phyloP scores from a whole-genome alignment of 139 green algal species.

The Tetraselmis striata region DNA sequence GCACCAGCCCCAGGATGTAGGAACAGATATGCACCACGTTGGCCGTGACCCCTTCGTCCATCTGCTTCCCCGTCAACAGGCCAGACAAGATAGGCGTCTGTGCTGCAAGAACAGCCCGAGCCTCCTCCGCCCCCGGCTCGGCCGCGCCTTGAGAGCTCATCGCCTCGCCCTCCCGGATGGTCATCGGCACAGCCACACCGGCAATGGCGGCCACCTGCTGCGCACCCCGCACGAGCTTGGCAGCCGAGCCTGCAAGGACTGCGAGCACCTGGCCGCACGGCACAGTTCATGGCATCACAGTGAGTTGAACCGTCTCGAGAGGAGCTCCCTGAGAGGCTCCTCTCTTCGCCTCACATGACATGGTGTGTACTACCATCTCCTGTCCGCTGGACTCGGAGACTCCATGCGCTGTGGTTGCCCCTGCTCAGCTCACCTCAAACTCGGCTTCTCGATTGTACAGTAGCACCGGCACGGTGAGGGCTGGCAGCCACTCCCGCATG shows the following conservation, averaged over 20 bases:
- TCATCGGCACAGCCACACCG: background rate
- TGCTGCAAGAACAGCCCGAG: background rate
- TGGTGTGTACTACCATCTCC: too few species aligned
- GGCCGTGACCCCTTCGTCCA: background rate
- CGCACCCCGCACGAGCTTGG: background rate
- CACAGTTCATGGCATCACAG: too few species aligned
- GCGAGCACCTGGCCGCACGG: background rate
- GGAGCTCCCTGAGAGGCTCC: too few species aligned
- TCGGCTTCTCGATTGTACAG: background rate
- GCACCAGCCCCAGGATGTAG: background rate
- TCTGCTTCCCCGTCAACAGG: background rate
- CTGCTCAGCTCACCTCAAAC: background rate
- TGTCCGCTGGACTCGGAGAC: too few species aligned
- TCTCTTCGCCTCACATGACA: too few species aligned
- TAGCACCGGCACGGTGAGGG: background rate
- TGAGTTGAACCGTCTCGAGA: too few species aligned
- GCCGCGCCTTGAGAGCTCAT: too few species aligned
- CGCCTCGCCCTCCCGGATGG: background rate
- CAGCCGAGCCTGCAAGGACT: background rate
- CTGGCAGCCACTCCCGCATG: background rate
- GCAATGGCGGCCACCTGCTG: background rate
- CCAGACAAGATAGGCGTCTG: background rate
- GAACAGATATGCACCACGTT: background rate
- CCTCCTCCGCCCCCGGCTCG: background rate
- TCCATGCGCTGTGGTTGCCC: too few species aligned